Conservation (phyloP, 495 filamentous ascomycete species). For the Aspergillus affinis region DNA sequence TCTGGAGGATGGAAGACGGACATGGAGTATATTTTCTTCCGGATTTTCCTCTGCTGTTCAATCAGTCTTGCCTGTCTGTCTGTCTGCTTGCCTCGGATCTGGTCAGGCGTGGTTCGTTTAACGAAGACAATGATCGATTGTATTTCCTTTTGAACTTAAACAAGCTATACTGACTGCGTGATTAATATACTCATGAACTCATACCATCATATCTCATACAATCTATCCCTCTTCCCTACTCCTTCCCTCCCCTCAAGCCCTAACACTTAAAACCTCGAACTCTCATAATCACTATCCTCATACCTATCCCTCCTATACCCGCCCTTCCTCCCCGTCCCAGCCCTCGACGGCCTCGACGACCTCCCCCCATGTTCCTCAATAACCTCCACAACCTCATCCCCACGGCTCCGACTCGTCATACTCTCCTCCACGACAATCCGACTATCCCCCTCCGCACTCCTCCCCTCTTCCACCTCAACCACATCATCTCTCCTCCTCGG, state of each 20-base stretch:
- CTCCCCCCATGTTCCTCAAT: conserved; percentile 29
- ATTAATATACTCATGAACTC: background rate
- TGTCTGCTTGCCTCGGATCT: conserved; percentile 2
- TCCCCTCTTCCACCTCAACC: conserved; percentile 25
- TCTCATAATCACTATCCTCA: conserved; percentile 29
- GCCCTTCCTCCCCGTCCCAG: conserved; percentile 25
- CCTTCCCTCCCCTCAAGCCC: too few species aligned
- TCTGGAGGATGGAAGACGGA: background rate
- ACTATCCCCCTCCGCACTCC: background rate
- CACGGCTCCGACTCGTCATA: conserved; percentile 12
- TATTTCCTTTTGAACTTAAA: too few species aligned
- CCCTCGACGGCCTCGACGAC: background rate
- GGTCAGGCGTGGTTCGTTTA: conserved; percentile 1
- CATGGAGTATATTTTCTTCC: background rate
- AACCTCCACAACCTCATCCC: conserved; percentile 33
- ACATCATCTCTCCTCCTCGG: conserved; percentile 25
- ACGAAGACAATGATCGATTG: background rate
- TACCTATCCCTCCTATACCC: conserved; percentile 16
- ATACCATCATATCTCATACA: background rate
- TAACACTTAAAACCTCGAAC: conserved; percentile 27
- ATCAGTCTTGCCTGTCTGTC: background rate
- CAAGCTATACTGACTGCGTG: background rate
- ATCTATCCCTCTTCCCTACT: conserved; percentile 15
- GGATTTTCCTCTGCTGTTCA: too few species aligned
- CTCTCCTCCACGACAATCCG: conserved; percentile 18